Percentiles rank a stretch among this genome's conserved stretches.
Evolutionary conservation across 768 basidiomycete genomes (phyloP).

Genomic region (Tulasnella sp.): DNA sequence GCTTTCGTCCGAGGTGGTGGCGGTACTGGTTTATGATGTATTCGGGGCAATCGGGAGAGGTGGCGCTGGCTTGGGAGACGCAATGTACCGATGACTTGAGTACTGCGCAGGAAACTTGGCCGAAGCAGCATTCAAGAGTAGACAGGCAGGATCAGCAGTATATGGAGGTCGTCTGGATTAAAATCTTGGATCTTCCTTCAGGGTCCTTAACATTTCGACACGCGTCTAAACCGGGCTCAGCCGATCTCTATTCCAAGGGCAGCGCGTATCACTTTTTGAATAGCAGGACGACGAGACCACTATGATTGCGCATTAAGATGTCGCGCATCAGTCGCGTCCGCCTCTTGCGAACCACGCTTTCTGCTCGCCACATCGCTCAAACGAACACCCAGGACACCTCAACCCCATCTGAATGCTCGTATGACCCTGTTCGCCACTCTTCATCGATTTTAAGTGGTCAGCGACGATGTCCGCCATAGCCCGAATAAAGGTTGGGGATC

Average conservation of each 20-base stretch:
- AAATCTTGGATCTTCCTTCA: too few relatives aligned
- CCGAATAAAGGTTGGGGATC: constrained; percentile 89
- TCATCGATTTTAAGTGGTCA: constrained; percentile 60
- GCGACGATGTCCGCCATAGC: constrained; percentile 87
- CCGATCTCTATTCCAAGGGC: too few relatives aligned
- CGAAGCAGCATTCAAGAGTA: too few relatives aligned
- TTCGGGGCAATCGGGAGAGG: not conserved
- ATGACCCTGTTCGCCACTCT: constrained; percentile 44
- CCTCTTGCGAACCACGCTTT: constrained; percentile 85
- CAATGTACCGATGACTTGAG: too few relatives aligned
- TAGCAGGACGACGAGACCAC: too few relatives aligned
- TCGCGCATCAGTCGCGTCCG: constrained; percentile 35
- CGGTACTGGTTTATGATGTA: not conserved
- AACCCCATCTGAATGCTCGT: constrained; percentile 72
- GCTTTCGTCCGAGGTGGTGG: not conserved
- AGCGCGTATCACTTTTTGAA: too few relatives aligned
- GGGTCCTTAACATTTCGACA: too few relatives aligned
- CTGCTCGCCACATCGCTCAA: constrained; percentile 73
- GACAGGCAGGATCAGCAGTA: too few relatives aligned
- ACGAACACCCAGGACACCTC: constrained; percentile 90
- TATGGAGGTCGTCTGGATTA: too few relatives aligned
- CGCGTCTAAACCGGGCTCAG: too few relatives aligned
- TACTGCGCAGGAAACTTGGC: too few relatives aligned
- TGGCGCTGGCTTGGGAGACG: too few relatives aligned
- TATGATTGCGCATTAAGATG: not conserved